Conservation (phyloP, 495 filamentous ascomycete genomes). For the Penicillium bialowiezense region DNA sequence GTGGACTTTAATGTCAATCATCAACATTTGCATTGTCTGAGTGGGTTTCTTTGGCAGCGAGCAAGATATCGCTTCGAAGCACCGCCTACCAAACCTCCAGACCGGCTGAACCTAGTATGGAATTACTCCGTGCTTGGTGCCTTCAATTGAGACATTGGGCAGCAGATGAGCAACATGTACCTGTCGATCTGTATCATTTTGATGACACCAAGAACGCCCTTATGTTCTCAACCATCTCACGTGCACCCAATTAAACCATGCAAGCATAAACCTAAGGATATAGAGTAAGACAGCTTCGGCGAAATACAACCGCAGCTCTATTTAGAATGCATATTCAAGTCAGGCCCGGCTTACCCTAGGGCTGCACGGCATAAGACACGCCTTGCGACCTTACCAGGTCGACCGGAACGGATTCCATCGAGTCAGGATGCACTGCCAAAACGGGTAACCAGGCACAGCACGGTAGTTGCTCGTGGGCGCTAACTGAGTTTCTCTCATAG, state of each 20-base stretch:
- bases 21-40: background rate
- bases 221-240: background rate
- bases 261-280: background rate
- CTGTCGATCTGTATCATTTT: constrained; percentile 1
- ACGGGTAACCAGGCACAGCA: background rate
- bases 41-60: background rate
- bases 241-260: background rate
- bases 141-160: background rate
- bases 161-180: background rate
- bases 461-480: constrained; percentile 24
- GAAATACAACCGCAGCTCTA: background rate
- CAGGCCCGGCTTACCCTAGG: constrained; percentile 1
- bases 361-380: constrained; percentile 2
- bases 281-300: constrained; percentile 2
- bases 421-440: background rate
- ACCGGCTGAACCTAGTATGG: background rate
- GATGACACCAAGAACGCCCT: background rate
- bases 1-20: background rate
- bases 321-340: constrained; percentile 2
- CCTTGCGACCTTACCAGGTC: background rate
- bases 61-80: background rate
- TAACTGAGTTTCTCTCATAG: constrained; percentile 7
- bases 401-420: background rate
- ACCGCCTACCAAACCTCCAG: constrained; percentile 2
- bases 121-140: background rate